Evolutionary conservation across 140 eudicot species (phyloP), one percentile per base, ranked within the genome.

Genomic region (Erigeron philadelphicus): DNA sequence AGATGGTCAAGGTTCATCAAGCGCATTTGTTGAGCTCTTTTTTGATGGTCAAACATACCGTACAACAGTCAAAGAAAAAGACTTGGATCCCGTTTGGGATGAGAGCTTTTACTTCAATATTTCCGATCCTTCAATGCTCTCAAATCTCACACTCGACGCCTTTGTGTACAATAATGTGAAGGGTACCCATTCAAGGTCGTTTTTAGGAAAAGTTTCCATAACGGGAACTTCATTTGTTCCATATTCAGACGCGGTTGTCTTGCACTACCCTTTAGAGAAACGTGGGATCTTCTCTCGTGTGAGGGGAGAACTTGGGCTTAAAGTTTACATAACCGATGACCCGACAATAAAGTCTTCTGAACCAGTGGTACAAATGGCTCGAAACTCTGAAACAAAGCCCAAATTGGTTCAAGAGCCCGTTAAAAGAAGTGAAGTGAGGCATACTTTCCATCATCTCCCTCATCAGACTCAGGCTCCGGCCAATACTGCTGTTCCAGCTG

Each of bases 1-100:
- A 78, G 97, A 90, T 11, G 92, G 97, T 10, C 92, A 90, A 46
- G 97, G 97, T 63, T 89, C 96, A 17, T 86, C 96, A 0, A 89
- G 84, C 77, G 70, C 96, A 45, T 84, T 52, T 68, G 95, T 86
- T 12, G 96, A 89, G 80, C 87, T 89, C 61, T 63, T 16, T 70
- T 89, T 86, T 18, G 95, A 89, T 45, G 87, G 92, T 53, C 96
- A 86, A 79, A 86, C 76, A 54, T 83, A 76, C 78, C 87, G 87
- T 11, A 84, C 96, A 77, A 86, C 96, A 3, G 78, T 82, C 72
- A 86, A 89, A 64, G 96, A 89, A 41, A 89, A 84, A 76, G 95
- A 86, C 72, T 83, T 84, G 40, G 82, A 81, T 74, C 96, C 96
- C 1, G 82, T 89, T 21, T 87, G 96, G 96, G 73, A 87, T 6